Base-by-base conservation (phyloP, 495 filamentous ascomycete genomes). In the Penicillium maclennaniae region DNA sequence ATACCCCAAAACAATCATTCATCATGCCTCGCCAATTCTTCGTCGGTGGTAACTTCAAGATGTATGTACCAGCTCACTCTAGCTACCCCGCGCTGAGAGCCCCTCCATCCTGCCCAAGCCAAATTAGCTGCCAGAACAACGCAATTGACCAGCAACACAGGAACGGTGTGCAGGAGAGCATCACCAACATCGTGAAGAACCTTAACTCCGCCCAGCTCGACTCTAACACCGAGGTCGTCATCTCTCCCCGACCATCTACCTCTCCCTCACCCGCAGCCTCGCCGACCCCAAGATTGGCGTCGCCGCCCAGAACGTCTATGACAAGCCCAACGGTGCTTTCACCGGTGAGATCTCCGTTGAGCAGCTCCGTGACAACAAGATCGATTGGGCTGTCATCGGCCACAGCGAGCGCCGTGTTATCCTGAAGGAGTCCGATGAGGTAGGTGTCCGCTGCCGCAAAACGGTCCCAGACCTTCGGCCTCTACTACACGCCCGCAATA, bases 31-130 rank as follows among this genome's bases (percentile, higher is more conserved):
- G 93, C 79, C 87, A 91, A 85, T 98, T 97, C 83, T 97, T 98
- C 77, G 90, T 98, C 69, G 93, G 93, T 71, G 93, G 93, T 68
- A 98, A 97, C 84, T 97, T 97, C 81, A 98, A 98, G 80, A 96
- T 96, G 91, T 92, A 70, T 48, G 80, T 75, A 4, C 15, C 43
- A 12, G 23, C 43, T 43, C 23, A 49, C 47, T 42, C 58, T 55
- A 49, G 42, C 41, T 57, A 42, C 47, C 52, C 49, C 52, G 53
- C 45, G 21, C 56, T 45, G 59, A 56, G 62, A 51, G 28, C 54
- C 60, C 57, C 54, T 65, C 62, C 45, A 48, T 50, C 48, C 37
- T 52, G 12, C 41, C 49, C 19, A 48, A 28, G 17, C 41, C 43
- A 34, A 23, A 7, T 43, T 25, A 43, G 14, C 34, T 41, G 36